phyloP scores from a whole-genome alignment of 179 eudicot genomes.

The Silene noctiflora region DNA sequence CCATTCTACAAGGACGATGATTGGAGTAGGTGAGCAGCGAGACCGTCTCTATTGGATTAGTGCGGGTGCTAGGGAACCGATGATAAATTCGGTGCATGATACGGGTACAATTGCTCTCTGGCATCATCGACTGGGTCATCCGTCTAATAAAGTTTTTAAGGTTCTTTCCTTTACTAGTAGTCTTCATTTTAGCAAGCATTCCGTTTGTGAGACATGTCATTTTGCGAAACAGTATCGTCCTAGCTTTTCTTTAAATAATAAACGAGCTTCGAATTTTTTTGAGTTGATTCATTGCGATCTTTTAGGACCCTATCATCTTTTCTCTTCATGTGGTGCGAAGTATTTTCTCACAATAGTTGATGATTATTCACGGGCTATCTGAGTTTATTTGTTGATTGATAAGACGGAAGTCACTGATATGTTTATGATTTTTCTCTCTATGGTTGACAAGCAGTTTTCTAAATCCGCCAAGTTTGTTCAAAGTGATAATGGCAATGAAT shows the following conservation, averaged over 20 bases:
- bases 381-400: too few relatives aligned
- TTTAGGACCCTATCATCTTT: neutral
- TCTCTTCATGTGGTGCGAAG: neutral
- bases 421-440: too few relatives aligned
- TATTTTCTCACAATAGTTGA: too few relatives aligned
- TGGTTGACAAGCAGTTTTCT: too few relatives aligned
- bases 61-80: neutral
- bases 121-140: neutral
- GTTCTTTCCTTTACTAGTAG: too few relatives aligned
- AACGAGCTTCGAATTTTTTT: neutral
- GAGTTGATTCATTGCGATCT: neutral
- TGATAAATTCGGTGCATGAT: neutral
- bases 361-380: too few relatives aligned
- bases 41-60: neutral
- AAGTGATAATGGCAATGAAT: too few relatives aligned
- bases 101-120: neutral
- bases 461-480: too few relatives aligned
- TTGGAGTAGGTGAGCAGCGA: neutral
- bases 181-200: neutral
- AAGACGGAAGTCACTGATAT: too few relatives aligned
- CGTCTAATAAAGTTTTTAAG: too few relatives aligned
- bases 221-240: neutral
- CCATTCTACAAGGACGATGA: neutral
- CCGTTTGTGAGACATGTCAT: neutral
- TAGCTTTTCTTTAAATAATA: neutral